Base-by-base conservation (phyloP, 2,329 filamentous ascomycete species). In the Penicillium sp. region DNA sequence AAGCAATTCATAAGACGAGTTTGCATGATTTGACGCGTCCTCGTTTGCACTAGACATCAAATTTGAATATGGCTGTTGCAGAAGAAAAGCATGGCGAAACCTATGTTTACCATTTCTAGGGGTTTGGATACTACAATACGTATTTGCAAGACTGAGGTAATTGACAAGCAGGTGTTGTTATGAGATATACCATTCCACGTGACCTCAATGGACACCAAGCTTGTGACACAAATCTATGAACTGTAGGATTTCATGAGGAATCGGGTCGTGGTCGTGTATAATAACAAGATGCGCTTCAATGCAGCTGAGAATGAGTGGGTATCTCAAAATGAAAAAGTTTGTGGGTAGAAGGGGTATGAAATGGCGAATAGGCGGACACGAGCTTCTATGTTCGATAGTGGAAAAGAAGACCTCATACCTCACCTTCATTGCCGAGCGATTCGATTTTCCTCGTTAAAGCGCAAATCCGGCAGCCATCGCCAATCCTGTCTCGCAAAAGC, bases 401-500 rank as follows among this genome's bases (percentile, higher is more conserved):
- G n/a, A n/a, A n/a, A 29, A 19, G 18, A n/a, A 18, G 11, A 44
- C 11, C n/a, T 63, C 47, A 65, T 33, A 47, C 26, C 23, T 59
- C 59, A 9, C 24, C 48, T 18, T 64, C 62, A 40, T 14, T 61
- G 13, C 67, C 70, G 31, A 72, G 59, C 3, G 66, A 63, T 51
- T 74, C 72, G 16, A 73, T 65, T 19, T 73, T 65, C 58, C 67
- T 71, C 16, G 65, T 67, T 46, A 72, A 53, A 8, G 73, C 67
- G 60, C 74, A 77, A 23, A 76, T 70, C 19, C 67, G 68, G 54
- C 74, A 77, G 16, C 74, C 73, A 21, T 72, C 67, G 42, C 80
- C 77, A 31, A 93, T 81, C 56, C 85, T 85, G 65, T 92, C 89
- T 62, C 87, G 82, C 55, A 96, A 75, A 51, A 96, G 71, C 59